Conservation (phyloP, 257 asterid species). For the Orobanche coerulescens region DNA sequence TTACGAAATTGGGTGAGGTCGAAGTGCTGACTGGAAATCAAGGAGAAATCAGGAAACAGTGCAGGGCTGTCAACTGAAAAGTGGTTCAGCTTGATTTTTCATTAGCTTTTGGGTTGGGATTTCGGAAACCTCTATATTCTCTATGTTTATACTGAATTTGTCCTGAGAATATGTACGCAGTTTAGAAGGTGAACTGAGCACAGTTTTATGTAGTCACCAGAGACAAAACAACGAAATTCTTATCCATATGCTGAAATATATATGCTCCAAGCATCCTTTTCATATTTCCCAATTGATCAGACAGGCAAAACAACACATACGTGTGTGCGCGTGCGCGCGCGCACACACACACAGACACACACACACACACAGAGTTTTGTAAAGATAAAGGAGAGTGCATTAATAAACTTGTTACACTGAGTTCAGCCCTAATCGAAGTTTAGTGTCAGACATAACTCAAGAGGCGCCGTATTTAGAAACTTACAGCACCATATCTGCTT, state of each 20-base stretch:
- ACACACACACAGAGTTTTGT: background rate
- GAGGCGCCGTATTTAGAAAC: slow-evolving; percentile 1
- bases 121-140: background rate
- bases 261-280: background rate
- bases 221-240: background rate
- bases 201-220: slow-evolving; percentile 17
- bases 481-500: slow-evolving; percentile 36
- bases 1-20: slow-evolving; percentile 30
- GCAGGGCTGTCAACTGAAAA: slow-evolving; percentile 39
- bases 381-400: background rate
- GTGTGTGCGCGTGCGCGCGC: too few species aligned
- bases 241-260: background rate
- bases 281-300: slow-evolving; percentile 8
- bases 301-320: background rate
- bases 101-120: slow-evolving; percentile 9
- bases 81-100: slow-evolving; percentile 1
- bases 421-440: slow-evolving; percentile 7
- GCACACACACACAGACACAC: background rate
- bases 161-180: slow-evolving; percentile 2
- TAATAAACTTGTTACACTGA: background rate
- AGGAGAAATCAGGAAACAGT: slow-evolving; percentile 57
- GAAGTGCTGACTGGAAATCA: slow-evolving; percentile 47
- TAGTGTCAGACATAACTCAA: slow-evolving; percentile 4
- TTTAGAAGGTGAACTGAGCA: background rate
- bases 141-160: background rate